Conservation (phyloP, 176 grass and related monocot genomes). For the Carex littledalei region DNA sequence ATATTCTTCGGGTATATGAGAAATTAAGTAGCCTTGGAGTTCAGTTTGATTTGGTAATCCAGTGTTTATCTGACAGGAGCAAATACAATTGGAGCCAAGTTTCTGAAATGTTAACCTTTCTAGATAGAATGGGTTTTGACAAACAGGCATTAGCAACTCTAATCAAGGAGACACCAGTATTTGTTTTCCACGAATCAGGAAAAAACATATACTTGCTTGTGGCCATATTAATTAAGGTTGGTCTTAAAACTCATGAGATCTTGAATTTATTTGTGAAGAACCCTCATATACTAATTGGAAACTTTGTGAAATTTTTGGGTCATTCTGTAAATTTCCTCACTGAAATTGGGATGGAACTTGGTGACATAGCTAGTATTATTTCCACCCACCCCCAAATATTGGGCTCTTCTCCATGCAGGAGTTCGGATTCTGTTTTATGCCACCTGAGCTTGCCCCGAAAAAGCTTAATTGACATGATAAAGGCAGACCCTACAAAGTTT, state of each 20-base stretch:
- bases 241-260: slow-evolving; percentile 35
- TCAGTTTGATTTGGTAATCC: slow-evolving; percentile 34
- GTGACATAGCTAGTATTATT: slow-evolving; percentile 22
- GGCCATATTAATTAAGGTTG: slow-evolving; percentile 39
- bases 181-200: slow-evolving; percentile 55
- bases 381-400: slow-evolving; percentile 33
- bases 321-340: slow-evolving; percentile 27
- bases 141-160: slow-evolving; percentile 31
- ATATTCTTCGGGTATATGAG: slow-evolving; percentile 37
- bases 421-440: slow-evolving; percentile 24
- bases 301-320: slow-evolving; percentile 37
- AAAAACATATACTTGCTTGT: slow-evolving; percentile 47
- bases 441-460: slow-evolving; percentile 20
- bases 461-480: slow-evolving; percentile 43
- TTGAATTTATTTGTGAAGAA: slow-evolving; percentile 35
- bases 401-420: slow-evolving; percentile 41
- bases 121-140: slow-evolving; percentile 32
- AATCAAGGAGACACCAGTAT: slow-evolving; percentile 40
- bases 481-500: slow-evolving; percentile 39
- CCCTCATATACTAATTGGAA: slow-evolving; percentile 28
- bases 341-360: slow-evolving; percentile 29
- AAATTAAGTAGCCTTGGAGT: slow-evolving; percentile 42
- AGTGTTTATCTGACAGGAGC: slow-evolving; percentile 43
- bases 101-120: slow-evolving; percentile 44
- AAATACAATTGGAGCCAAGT: slow-evolving; percentile 39